Conservation (phyloP, 768 basidiomycete species). For the Russula dissimulans region DNA sequence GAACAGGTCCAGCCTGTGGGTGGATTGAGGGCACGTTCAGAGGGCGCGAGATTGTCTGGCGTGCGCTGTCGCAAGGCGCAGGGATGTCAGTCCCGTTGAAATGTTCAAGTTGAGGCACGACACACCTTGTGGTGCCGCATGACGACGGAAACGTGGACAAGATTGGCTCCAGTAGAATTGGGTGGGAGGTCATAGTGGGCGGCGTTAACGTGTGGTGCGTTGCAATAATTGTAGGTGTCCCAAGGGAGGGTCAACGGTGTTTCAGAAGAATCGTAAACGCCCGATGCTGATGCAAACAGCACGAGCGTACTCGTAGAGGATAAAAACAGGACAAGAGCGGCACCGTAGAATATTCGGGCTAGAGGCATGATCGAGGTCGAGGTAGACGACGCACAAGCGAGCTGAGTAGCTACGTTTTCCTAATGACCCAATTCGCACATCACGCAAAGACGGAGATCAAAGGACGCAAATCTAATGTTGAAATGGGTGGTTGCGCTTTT, state of each 20-base stretch:
- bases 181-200: conserved; percentile 30
- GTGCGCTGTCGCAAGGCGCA: conserved; percentile 29
- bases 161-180: conserved; percentile 24
- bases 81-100: too few relatives aligned
- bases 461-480: too few relatives aligned
- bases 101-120: too few relatives aligned
- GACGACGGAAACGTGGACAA: conserved; percentile 36
- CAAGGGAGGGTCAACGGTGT: conserved; percentile 35
- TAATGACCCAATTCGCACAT: too few relatives aligned
- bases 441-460: too few relatives aligned
- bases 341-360: too few relatives aligned
- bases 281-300: conserved; percentile 18
- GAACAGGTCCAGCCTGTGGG: conserved; percentile 34
- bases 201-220: conserved; percentile 38
- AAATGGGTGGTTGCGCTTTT: too few relatives aligned
- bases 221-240: conserved; percentile 49
- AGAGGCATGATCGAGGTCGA: not conserved
- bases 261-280: conserved; percentile 37
- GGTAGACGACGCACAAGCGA: not conserved
- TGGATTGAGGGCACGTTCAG: conserved; percentile 34
- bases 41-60: conserved; percentile 41
- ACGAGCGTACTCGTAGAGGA: not conserved
- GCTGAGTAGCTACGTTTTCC: too few relatives aligned
- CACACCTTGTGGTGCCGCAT: conserved; percentile 41
- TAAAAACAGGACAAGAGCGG: not conserved